Conservation (phyloP, 805 yeast genomes). For the Suhomyces canberraensis region DNA sequence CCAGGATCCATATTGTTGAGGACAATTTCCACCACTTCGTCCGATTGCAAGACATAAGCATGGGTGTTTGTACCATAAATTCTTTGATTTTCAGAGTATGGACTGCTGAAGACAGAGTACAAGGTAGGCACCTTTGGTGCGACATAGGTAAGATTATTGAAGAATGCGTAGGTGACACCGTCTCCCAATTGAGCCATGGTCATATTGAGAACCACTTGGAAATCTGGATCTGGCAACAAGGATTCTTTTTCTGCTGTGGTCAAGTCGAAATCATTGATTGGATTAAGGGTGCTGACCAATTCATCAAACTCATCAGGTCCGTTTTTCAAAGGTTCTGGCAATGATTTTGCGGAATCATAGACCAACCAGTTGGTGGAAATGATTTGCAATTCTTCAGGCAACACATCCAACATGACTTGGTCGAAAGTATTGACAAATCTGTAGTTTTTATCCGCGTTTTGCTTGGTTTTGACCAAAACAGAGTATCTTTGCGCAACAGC, state of each 20-base stretch:
- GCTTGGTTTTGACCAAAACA: slow-evolving; percentile 60
- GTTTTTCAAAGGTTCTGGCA: slow-evolving; percentile 25
- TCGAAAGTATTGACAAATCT: slow-evolving; percentile 63
- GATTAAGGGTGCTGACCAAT: slow-evolving; percentile 24
- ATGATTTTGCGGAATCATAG: slow-evolving; percentile 39
- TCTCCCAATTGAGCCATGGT: slow-evolving; percentile 68
- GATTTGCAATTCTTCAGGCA: slow-evolving; percentile 57
- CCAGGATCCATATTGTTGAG: slow-evolving; percentile 78
- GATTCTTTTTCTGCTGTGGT: slow-evolving; percentile 55
- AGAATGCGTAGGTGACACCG: slow-evolving; percentile 75
- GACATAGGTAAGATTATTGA: slow-evolving; percentile 62
- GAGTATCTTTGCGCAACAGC: slow-evolving; percentile 83
- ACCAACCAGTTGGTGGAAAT: slow-evolving; percentile 54
- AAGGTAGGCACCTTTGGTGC: slow-evolving; percentile 72
- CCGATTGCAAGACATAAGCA: slow-evolving; percentile 54
- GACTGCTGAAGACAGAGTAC: slow-evolving; percentile 57
- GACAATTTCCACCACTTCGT: slow-evolving; percentile 71
- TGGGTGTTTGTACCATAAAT: slow-evolving; percentile 76
- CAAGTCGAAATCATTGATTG: slow-evolving; percentile 74
- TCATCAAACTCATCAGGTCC: slow-evolving; percentile 34
- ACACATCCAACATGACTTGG: slow-evolving; percentile 61
- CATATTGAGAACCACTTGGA: slow-evolving; percentile 55
- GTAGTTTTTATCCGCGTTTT: slow-evolving; percentile 43
- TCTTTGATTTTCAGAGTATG: slow-evolving; percentile 48
- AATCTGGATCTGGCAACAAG: slow-evolving; percentile 58